phyloP scores from a whole-genome alignment of 2,329 filamentous ascomycete species.

The Chaetoscypha palmicola region DNA sequence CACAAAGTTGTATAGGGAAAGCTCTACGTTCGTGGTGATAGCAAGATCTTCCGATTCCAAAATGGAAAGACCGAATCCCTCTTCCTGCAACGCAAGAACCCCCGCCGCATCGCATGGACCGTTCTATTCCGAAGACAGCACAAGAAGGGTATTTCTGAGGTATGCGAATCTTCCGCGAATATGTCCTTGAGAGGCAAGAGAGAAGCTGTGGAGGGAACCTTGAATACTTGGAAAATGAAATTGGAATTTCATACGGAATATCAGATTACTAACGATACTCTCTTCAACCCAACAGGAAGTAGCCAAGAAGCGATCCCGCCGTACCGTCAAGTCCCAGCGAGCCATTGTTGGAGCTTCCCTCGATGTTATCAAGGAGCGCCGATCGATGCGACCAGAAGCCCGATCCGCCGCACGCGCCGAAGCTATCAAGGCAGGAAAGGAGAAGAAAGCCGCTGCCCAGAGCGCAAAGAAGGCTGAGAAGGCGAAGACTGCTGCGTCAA shows the following conservation, averaged over 20 bases:
- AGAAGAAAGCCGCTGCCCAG: conserved; percentile 86
- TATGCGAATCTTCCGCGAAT: conserved; percentile 50
- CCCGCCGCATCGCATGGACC: conserved; percentile 98
- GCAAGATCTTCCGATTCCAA: conserved; percentile 99
- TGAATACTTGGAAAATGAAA: too few relatives aligned
- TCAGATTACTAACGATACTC: conserved; percentile 14
- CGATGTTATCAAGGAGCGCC: conserved; percentile 99
- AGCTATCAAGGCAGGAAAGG: conserved; percentile 97
- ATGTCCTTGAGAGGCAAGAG: conserved; percentile 4
- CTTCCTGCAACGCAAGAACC: conserved; percentile 99
- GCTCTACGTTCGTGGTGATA: conserved; percentile 98
- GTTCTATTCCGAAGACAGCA: conserved; percentile 97
- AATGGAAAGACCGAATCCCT: conserved; percentile 99
- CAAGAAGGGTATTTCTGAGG: conserved; percentile 99
- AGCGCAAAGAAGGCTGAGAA: conserved; percentile 98
- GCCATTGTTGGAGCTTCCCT: conserved; percentile 98
- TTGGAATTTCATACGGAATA: too few relatives aligned
- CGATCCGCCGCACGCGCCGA: conserved; percentile 81
- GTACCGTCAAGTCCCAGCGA: conserved; percentile 97
- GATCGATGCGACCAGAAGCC: conserved; percentile 88
- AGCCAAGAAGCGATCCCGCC: conserved; percentile 98
- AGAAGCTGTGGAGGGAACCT: conserved; percentile 1
- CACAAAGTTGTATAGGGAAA: conserved; percentile 64
- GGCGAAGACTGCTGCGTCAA: conserved; percentile 77
- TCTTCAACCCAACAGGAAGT: conserved; percentile 65